Evolutionary conservation across 768 basidiomycete genomes (phyloP), one percentile per base, ranked within the genome.

Genomic region (Tubosaeta brunneosetosa): DNA sequence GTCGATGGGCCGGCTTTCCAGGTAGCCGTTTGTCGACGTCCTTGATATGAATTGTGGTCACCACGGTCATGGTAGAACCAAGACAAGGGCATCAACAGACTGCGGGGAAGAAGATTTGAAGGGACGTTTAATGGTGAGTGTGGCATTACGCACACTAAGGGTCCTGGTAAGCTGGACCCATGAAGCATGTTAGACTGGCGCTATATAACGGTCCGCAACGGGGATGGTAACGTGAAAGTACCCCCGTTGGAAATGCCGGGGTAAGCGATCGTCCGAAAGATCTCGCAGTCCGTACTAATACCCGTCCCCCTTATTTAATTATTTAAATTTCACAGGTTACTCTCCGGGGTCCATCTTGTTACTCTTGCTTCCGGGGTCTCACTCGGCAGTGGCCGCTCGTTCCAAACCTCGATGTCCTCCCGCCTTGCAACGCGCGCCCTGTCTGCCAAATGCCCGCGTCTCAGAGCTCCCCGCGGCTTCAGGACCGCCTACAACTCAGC

Each of bases 1-100:
- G 76, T 50, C 75, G 69, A 42, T 69, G 70, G 45, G 65, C 65
- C 25, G 71, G 67, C 51, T 71, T 66, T 46, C 72, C 69, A 52
- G 78, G 63, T 16, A 80, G 71, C 45, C 69, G 62, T 42, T 72
- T 71, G 61, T 80, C 72, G 41, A 81, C 75, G 55, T 80, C 77
- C 66, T 71, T 76, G 58, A 72, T 38, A 14, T 54, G 52, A 48
- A 52, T 49, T 27, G 52, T 51, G 50, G 41, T 51, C 32, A 38
- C 49, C 49, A 65, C 47, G 19, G 57, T 51, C 64, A 70, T 71
- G 53, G 29, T 49, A 37, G 55, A 47, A 36, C 41, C 49, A 31
- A 61, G 31, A 56, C 52, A 49, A 65, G 55, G 57, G 68, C 66
- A 56, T 65, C 32, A 55, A 65, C 29, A 36, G 38, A 52, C 63